Evolutionary conservation across 2,329 filamentous ascomycete genomes (phyloP).

Genomic region (Beauveria sp.): DNA sequence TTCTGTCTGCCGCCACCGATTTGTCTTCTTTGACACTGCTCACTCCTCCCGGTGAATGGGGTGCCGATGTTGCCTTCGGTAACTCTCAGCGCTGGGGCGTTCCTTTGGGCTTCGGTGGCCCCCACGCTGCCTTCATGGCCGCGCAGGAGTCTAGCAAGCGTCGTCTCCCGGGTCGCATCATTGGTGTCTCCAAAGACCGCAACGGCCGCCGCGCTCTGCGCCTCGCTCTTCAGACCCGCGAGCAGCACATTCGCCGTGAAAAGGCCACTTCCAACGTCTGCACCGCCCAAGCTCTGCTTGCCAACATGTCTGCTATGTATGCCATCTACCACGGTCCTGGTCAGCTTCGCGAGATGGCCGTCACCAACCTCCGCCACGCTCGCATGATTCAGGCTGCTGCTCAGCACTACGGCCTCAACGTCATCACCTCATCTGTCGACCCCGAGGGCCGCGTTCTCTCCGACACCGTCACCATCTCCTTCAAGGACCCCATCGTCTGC

Average conservation of each 20-base stretch:
- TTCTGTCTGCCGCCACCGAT: constrained; percentile 84
- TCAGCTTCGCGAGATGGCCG: constrained; percentile 75
- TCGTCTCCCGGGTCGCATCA: constrained; percentile 84
- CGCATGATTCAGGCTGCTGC: constrained; percentile 61
- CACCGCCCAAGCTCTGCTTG: constrained; percentile 86
- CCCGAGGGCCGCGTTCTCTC: constrained; percentile 57
- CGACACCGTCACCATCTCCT: constrained; percentile 70
- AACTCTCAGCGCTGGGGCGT: constrained; percentile 89
- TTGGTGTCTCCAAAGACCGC: constrained; percentile 87
- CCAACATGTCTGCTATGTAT: constrained; percentile 95
- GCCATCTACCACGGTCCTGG: constrained; percentile 87
- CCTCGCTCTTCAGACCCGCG: constrained; percentile 74
- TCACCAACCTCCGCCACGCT: constrained; percentile 65
- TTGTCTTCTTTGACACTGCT: constrained; percentile 79
- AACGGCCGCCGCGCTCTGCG: constrained; percentile 74
- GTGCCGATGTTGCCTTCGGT: constrained; percentile 90
- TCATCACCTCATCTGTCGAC: constrained; percentile 48
- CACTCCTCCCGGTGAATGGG: constrained; percentile 87
- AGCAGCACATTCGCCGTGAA: constrained; percentile 92
- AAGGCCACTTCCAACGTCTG: constrained; percentile 98
- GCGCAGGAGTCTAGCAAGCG: constrained; percentile 87
- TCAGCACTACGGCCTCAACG: constrained; percentile 54
- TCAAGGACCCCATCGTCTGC: constrained; percentile 17
- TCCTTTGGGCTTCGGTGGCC: constrained; percentile 84
- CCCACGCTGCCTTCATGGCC: constrained; percentile 95